phyloP scores from a whole-genome alignment of 331 rosid genomes.

The Cydonia oblonga region DNA sequence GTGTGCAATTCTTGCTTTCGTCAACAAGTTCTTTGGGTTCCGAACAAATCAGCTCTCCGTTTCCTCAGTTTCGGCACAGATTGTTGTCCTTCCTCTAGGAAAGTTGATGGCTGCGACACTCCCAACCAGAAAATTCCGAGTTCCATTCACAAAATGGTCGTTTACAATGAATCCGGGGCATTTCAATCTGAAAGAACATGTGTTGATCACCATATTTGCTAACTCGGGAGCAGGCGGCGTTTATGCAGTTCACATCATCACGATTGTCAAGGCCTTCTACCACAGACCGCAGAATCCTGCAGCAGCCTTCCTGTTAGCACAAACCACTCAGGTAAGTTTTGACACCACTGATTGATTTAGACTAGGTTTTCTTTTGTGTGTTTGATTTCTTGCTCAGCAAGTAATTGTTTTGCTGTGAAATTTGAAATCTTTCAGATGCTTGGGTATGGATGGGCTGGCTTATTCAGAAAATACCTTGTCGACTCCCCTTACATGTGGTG shows the following conservation, averaged over 20 bases:
- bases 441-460: slow-evolving; percentile 97
- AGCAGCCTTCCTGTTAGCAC: slow-evolving; percentile 53
- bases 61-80: slow-evolving; percentile 59
- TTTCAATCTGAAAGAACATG: slow-evolving; percentile 71
- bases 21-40: slow-evolving; percentile 61
- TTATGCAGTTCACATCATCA: slow-evolving; percentile 61
- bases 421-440: slow-evolving; percentile 46
- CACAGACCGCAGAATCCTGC: slow-evolving; percentile 40
- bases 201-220: slow-evolving; percentile 69
- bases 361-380: neutral
- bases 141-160: slow-evolving; percentile 44
- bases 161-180: slow-evolving; percentile 81
- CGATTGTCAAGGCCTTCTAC: slow-evolving; percentile 78
- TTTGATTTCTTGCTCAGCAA: neutral
- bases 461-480: slow-evolving; percentile 64
- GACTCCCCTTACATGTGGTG: slow-evolving; percentile 99
- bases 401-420: neutral
- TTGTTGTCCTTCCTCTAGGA: slow-evolving; percentile 62
- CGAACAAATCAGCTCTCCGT: slow-evolving; percentile 43
- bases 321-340: slow-evolving; percentile 58
- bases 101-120: slow-evolving; percentile 73
- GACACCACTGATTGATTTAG: neutral
- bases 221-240: slow-evolving; percentile 54
- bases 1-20: slow-evolving; percentile 53
- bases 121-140: slow-evolving; percentile 15